A percentile compares a stretch with the other conserved stretches of the same genome.
Conservation (phyloP, 345 rosid genomes). For the Linum trigynum region DNA sequence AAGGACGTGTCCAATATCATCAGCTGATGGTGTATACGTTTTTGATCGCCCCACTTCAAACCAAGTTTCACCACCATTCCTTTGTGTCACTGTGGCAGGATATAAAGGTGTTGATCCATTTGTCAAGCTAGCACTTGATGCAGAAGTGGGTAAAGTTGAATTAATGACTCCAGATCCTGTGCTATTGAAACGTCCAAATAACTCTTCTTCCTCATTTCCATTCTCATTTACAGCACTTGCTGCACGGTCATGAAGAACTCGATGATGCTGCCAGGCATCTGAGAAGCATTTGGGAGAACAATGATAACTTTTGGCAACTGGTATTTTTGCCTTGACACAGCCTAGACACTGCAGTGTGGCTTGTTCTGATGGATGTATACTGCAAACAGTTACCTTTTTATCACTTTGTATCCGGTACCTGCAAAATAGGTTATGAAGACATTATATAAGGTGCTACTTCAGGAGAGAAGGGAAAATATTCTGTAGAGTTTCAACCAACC, state of each 20-base stretch:
- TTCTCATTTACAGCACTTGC: conserved; percentile 71
- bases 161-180: conserved; percentile 61
- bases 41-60: conserved; percentile 88
- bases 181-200: conserved; percentile 70
- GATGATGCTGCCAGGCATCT: conserved; percentile 99
- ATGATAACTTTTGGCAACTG: conserved; percentile 78
- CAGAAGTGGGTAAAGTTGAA: conserved; percentile 51
- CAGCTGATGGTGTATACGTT: conserved; percentile 90
- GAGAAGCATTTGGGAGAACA: conserved; percentile 89
- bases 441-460: too few species aligned
- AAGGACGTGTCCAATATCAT: conserved; percentile 85
- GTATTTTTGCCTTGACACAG: conserved; percentile 77
- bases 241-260: conserved; percentile 88
- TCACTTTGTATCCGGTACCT: conserved; percentile 95
- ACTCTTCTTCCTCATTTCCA: conserved; percentile 85
- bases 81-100: conserved; percentile 60
- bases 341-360: conserved; percentile 90
- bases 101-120: conserved; percentile 69
- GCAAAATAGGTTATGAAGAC: conserved; percentile 17
- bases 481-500: not conserved
- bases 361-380: conserved; percentile 80
- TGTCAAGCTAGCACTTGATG: conserved; percentile 51
- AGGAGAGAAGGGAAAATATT: too few species aligned
- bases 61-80: conserved; percentile 83
- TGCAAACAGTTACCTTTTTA: conserved; percentile 77